phyloP scores from a whole-genome alignment of 768 basidiomycete genomes.

The Calocybe gangraenosa region DNA sequence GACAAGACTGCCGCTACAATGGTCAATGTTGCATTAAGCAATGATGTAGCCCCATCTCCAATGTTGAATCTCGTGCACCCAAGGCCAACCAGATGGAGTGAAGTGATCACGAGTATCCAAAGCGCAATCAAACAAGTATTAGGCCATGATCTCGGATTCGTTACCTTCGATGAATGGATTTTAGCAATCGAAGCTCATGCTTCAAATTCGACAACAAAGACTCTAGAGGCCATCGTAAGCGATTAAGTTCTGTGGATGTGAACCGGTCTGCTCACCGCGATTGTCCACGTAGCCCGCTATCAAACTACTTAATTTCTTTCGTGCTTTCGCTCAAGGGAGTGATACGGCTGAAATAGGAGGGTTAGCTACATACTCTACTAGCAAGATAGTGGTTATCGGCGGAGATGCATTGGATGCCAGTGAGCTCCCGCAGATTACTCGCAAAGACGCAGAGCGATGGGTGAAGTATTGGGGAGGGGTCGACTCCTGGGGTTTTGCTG shows the following conservation, averaged over 20 bases:
- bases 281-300: constrained; percentile 25
- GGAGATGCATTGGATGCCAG: background rate
- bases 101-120: constrained; percentile 4
- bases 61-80: constrained; percentile 30
- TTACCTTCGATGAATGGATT: constrained; percentile 17
- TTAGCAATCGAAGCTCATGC: constrained; percentile 10
- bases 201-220: constrained; percentile 1
- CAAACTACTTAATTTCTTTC: constrained; percentile 31
- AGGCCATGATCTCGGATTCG: constrained; percentile 1
- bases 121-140: constrained; percentile 3
- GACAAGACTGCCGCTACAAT: constrained; percentile 22
- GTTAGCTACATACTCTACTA: constrained; percentile 5
- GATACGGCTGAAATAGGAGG: constrained; percentile 6
- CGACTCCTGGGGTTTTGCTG: constrained; percentile 1
- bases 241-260: background rate
- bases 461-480: constrained; percentile 9
- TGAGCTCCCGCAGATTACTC: constrained; percentile 2
- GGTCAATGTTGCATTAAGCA: constrained; percentile 23
- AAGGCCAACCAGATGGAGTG: constrained; percentile 22
- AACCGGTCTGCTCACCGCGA: background rate
- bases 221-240: constrained; percentile 4
- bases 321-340: constrained; percentile 13
- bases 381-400: background rate
- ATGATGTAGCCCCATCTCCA: constrained; percentile 10
- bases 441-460: constrained; percentile 7